A percentile compares a stretch with the other conserved stretches of the same genome.
Conservation (phyloP, 2,329 filamentous ascomycete species). For the Amesomyces nigricolor region DNA sequence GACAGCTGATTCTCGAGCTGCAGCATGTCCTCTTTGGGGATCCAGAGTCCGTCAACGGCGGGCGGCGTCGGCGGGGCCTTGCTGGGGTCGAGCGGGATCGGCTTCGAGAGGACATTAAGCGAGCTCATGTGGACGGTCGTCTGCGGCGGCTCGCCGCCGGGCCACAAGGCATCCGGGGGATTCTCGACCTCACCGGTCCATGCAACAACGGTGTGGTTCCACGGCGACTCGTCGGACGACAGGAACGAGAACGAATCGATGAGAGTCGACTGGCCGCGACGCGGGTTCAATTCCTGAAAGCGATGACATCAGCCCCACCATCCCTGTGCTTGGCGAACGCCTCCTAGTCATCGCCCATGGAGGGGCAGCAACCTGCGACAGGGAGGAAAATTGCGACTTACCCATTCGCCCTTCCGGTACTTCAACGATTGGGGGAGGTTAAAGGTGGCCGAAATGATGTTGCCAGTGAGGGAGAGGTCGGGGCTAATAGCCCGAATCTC, state of each 20-base stretch:
- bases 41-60: constrained; percentile 61
- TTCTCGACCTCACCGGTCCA: constrained; percentile 86
- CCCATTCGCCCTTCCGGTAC: constrained; percentile 58
- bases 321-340: constrained; percentile 16
- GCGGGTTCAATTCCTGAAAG: constrained; percentile 63
- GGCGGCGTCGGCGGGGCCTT: constrained; percentile 52
- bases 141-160: constrained; percentile 44
- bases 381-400: constrained; percentile 33
- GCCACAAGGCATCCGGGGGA: constrained; percentile 40
- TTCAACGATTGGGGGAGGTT: constrained; percentile 56
- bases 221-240: constrained; percentile 73
- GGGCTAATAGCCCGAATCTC: constrained; percentile 53
- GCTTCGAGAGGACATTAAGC: constrained; percentile 70
- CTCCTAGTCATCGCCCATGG: not conserved
- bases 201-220: constrained; percentile 88
- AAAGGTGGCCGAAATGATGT: constrained; percentile 61
- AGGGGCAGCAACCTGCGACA: not conserved
- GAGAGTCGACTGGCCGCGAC: constrained; percentile 82
- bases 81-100: constrained; percentile 65
- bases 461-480: constrained; percentile 54
- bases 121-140: constrained; percentile 48
- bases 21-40: constrained; percentile 64
- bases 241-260: constrained; percentile 89
- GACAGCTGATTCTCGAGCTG: constrained; percentile 69
- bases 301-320: constrained; percentile 27